Evolutionary conservation across 495 filamentous ascomycete species (phyloP).

Genomic region (Pseudevernia furfuracea): DNA sequence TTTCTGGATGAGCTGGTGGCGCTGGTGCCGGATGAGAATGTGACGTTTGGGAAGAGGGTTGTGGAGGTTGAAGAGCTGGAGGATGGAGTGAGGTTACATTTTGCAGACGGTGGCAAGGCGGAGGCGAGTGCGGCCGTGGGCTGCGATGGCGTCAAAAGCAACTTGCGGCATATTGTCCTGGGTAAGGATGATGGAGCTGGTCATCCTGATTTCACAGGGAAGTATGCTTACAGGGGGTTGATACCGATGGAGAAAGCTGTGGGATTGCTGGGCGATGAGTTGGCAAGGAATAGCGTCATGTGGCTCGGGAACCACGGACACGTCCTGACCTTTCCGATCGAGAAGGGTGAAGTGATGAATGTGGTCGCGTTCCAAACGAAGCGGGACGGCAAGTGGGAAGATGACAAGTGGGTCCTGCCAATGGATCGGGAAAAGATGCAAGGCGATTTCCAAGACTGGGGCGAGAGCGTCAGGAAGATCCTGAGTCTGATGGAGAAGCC

Average conservation of each 20-base stretch:
- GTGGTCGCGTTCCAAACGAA: slow-evolving; percentile 35
- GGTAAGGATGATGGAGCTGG: slow-evolving; percentile 34
- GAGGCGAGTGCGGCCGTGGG: slow-evolving; percentile 36
- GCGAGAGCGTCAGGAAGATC: slow-evolving; percentile 14
- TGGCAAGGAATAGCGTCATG: slow-evolving; percentile 39
- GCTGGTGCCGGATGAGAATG: slow-evolving; percentile 38
- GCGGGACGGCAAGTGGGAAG: slow-evolving; percentile 21
- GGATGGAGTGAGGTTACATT: slow-evolving; percentile 29
- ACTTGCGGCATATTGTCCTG: slow-evolving; percentile 32
- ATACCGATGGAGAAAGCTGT: slow-evolving; percentile 46
- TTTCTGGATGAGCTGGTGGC: slow-evolving; percentile 44
- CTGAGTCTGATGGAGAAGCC: slow-evolving; percentile 20
- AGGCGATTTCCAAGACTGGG: slow-evolving; percentile 25
- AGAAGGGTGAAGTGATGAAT: slow-evolving; percentile 38
- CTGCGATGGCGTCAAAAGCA: slow-evolving; percentile 35
- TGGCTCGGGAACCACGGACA: slow-evolving; percentile 40
- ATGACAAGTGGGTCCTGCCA: slow-evolving; percentile 50
- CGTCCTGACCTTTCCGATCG: slow-evolving; percentile 44
- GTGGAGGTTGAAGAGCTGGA: slow-evolving; percentile 26
- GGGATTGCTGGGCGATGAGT: slow-evolving; percentile 41
- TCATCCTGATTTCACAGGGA: slow-evolving; percentile 40
- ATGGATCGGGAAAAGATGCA: slow-evolving; percentile 38
- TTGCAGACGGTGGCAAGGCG: slow-evolving; percentile 34
- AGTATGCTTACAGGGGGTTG: slow-evolving; percentile 45
- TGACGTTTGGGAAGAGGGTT: slow-evolving; percentile 41